Evolutionary conservation across 2,329 filamentous ascomycete genomes (phyloP), one percentile per base, ranked within the genome.

Genomic region (Claviceps sp.): DNA sequence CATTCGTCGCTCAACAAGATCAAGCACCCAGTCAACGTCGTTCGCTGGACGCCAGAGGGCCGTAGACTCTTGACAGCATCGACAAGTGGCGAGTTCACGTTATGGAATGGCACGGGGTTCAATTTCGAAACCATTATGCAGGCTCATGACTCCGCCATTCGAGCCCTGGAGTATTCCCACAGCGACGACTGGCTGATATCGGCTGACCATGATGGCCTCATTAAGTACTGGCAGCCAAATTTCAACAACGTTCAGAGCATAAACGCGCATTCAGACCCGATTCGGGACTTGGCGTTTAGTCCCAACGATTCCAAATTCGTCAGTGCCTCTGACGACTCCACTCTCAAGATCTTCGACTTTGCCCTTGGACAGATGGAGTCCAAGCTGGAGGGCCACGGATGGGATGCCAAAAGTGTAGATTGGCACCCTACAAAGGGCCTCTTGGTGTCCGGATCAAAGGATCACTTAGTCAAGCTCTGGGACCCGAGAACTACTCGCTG

Each of bases 51-150:
- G 16, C 93, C 93, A 6, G 93, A 98, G 68, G 93, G 93, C 30
- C 84, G 93, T 55, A 78, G 93, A 59, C 72, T 98, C 52, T 76
- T 98, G 64, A 97, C 93, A 0, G 93, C 89, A 22, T 95, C 90
- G 0, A 95, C 89, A 59, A 97, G 91, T 65, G 93, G 93, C 63
- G 93, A 98, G 66, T 98, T 98, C 62, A 98, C 94, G 41, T 71
- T 98, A 3, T 98, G 93, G 93, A 98, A 98, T 66, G 93, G 93
- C 56, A 97, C 91, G 44, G 91, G 89, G 24, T 98, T 98, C 78
- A 97, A 98, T 68, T 98, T 98, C 61, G 93, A 98, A 71, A 97
- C 93, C 3, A 96, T 98, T 30, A 96, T 96, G 87, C 90, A 95
- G 73, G 91, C 91, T 41, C 91, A 97, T 67, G 91, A 96, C 68